Conservation (phyloP, 768 basidiomycete species). For the Tulasnella sp. region DNA sequence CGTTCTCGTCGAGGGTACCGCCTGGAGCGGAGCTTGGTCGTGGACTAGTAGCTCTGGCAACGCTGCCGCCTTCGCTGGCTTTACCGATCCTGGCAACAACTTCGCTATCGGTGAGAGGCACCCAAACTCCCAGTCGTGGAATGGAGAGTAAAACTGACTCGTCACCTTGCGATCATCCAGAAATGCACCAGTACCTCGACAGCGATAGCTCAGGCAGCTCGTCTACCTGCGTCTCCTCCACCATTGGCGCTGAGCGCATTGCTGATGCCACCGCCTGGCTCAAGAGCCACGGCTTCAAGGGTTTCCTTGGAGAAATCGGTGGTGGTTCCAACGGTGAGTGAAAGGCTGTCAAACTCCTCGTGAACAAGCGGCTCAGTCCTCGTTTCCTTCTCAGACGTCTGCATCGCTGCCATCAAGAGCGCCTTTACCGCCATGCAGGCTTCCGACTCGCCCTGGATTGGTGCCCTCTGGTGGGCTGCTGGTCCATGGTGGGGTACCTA, state of each 20-base stretch:
- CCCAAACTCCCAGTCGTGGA: no score
- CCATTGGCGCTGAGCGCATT: no score
- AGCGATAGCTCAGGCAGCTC: slow-evolving; percentile 55
- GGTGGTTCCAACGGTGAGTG: slow-evolving; percentile 41
- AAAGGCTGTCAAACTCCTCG: neutral
- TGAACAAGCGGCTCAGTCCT: neutral
- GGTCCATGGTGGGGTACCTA: slow-evolving; percentile 24
- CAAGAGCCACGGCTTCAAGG: slow-evolving; percentile 55
- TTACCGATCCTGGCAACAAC: slow-evolving; percentile 61
- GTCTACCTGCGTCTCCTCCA: no score
- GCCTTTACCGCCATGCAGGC: slow-evolving; percentile 59
- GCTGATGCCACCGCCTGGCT: slow-evolving; percentile 59
- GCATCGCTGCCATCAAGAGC: slow-evolving; percentile 52
- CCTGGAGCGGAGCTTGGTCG: slow-evolving; percentile 60
- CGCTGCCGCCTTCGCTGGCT: slow-evolving; percentile 48
- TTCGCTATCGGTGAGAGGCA: slow-evolving; percentile 48
- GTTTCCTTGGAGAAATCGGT: slow-evolving; percentile 62
- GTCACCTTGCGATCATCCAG: no score
- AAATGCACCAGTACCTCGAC: slow-evolving; percentile 40
- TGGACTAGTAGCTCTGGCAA: slow-evolving; percentile 59
- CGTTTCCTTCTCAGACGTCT: slow-evolving; percentile 35
- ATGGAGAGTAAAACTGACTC: no score
- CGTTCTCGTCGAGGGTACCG: slow-evolving; percentile 44
- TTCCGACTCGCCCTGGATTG: slow-evolving; percentile 50
- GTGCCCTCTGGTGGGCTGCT: slow-evolving; percentile 33